Evolutionary conservation across 805 yeast genomes (phyloP).

Genomic region (Barnettozyma pratensis): DNA sequence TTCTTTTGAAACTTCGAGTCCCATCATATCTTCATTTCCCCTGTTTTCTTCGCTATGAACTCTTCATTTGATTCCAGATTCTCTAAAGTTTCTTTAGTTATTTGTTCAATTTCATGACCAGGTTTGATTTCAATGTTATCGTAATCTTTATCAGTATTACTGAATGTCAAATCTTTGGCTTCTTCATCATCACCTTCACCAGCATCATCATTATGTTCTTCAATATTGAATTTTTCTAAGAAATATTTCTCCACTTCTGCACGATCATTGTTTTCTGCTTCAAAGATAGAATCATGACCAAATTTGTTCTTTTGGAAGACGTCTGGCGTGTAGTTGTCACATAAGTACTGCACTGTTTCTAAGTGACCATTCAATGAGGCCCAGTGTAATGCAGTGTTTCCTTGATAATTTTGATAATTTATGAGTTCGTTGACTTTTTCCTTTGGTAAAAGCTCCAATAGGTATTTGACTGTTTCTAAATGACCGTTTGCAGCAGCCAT

Average conservation of each 20-base stretch:
- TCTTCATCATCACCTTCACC: not conserved
- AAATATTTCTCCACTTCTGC: slow-evolving; percentile 76
- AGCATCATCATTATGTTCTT: slow-evolving; percentile 40
- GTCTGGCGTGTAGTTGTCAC: slow-evolving; percentile 75
- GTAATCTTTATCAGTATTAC: slow-evolving; percentile 28
- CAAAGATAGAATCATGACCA: slow-evolving; percentile 81
- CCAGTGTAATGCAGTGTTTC: slow-evolving; percentile 97
- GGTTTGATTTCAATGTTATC: slow-evolving; percentile 34
- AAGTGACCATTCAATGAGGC: slow-evolving; percentile 86
- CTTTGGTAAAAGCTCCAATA: slow-evolving; percentile 44
- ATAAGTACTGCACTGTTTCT: slow-evolving; percentile 59
- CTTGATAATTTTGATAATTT: slow-evolving; percentile 62
- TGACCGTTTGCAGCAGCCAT: slow-evolving; percentile 98
- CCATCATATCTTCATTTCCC: slow-evolving; percentile 15
- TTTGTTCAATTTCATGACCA: slow-evolving; percentile 47
- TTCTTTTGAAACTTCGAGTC: not conserved
- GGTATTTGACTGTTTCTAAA: slow-evolving; percentile 53
- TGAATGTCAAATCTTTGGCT: slow-evolving; percentile 38
- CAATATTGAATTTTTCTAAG: slow-evolving; percentile 66
- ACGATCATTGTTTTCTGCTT: slow-evolving; percentile 77
- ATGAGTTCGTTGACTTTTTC: slow-evolving; percentile 42
- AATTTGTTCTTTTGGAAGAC: slow-evolving; percentile 71
- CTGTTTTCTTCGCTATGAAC: slow-evolving; percentile 27
- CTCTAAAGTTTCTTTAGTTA: slow-evolving; percentile 39
- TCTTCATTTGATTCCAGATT: slow-evolving; percentile 34